Percentiles rank a stretch among this genome's conserved stretches.
These are phyloP conservation scores for Kwoniella shandongensis DNA, from an alignment of 768 basidiomycete species.

Conservation along the genomic window DNA sequence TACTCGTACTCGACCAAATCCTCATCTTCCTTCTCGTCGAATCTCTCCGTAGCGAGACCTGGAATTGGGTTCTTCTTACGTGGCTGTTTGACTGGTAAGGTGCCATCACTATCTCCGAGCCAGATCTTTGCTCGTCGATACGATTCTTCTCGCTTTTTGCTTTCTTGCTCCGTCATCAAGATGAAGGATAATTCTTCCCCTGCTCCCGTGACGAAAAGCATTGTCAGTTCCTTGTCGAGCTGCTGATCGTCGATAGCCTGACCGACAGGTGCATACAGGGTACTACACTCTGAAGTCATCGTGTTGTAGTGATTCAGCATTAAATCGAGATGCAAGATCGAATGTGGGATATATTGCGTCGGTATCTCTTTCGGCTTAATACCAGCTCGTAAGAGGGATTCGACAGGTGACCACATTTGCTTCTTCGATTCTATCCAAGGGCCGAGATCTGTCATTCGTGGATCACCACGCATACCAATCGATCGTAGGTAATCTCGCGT, in stretches of 20 bases:
- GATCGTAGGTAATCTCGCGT: constrained; percentile 16
- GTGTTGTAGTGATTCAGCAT: constrained; percentile 6
- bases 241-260: neutral
- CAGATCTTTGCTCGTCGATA: constrained; percentile 4
- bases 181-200: neutral
- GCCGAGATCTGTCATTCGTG: constrained; percentile 14
- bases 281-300: neutral
- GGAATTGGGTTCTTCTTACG: neutral
- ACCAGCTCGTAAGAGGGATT: constrained; percentile 30
- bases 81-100: neutral
- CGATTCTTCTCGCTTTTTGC: neutral
- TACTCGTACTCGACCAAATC: neutral
- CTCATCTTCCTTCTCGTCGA: constrained; percentile 2
- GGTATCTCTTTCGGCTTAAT: constrained; percentile 29
- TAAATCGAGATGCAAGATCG: constrained; percentile 12
- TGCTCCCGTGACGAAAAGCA: constrained; percentile 1
- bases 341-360: constrained; percentile 26
- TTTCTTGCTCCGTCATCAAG: constrained; percentile 5
- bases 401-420: constrained; percentile 24
- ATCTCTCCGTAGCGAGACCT: neutral
- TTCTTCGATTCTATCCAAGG: constrained; percentile 16
- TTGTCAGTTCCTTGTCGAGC: constrained; percentile 4
- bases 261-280: neutral
- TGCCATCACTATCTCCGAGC: neutral
- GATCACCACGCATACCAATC: constrained; percentile 25